A percentile compares a stretch with the other conserved stretches of the same genome.
Evolutionary conservation across 2,329 filamentous ascomycete species (phyloP).

Genomic region (Alternaria sp.): DNA sequence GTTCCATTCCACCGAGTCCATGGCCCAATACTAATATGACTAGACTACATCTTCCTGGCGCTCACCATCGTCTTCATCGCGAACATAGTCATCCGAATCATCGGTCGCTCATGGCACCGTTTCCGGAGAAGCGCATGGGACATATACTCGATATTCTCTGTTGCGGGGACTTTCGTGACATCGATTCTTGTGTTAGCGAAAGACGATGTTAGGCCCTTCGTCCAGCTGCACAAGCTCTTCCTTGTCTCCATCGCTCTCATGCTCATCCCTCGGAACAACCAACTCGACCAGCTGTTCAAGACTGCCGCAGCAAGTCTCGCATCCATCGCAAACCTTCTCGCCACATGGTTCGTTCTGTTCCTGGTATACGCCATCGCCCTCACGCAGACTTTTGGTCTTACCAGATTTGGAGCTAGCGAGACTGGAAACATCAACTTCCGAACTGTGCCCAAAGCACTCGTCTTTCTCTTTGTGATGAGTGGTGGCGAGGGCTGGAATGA

Average conservation of each 20-base stretch:
- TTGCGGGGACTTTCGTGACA: slow-evolving; percentile 81
- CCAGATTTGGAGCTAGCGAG: slow-evolving; percentile 78
- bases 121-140: slow-evolving; percentile 97
- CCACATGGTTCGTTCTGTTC: slow-evolving; percentile 97
- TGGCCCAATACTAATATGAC: slow-evolving; percentile 19
- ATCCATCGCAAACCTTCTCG: slow-evolving; percentile 87
- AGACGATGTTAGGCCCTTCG: slow-evolving; percentile 64
- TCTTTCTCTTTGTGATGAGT: slow-evolving; percentile 91
- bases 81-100: slow-evolving; percentile 83
- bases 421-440: slow-evolving; percentile 87
- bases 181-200: slow-evolving; percentile 76
- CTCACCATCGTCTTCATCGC: slow-evolving; percentile 83
- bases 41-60: slow-evolving; percentile 76
- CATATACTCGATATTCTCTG: slow-evolving; percentile 80
- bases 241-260: slow-evolving; percentile 88
- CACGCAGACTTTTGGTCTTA: slow-evolving; percentile 94
- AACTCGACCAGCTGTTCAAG: slow-evolving; percentile 97
- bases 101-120: slow-evolving; percentile 88
- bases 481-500: slow-evolving; percentile 96
- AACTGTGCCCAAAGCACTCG: slow-evolving; percentile 90
- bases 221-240: slow-evolving; percentile 91
- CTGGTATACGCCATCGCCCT: slow-evolving; percentile 95
- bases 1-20: not conserved
- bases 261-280: slow-evolving; percentile 94
- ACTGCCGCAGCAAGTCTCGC: slow-evolving; percentile 93